Evolutionary conservation across 1,139 yeast species (phyloP).

Genomic region (Blastobotrys raffinosifermentans): DNA sequence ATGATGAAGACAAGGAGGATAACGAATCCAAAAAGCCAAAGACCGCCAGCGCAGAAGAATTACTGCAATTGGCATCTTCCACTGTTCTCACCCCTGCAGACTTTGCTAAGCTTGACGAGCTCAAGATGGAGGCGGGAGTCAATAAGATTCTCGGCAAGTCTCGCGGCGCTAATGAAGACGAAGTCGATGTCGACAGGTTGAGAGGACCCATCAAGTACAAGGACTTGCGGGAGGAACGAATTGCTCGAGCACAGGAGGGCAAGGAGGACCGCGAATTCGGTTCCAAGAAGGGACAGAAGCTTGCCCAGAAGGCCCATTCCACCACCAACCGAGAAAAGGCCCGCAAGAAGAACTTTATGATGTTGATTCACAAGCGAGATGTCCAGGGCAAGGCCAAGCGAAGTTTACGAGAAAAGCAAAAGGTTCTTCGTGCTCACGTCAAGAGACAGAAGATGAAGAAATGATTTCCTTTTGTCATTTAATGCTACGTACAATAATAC

Average conservation of each 20-base stretch:
- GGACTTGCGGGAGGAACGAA: constrained; percentile 81
- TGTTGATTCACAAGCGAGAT: constrained; percentile 93
- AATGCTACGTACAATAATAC: not conserved
- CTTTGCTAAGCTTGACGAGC: constrained; percentile 88
- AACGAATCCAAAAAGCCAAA: constrained; percentile 22
- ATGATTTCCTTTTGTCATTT: not conserved
- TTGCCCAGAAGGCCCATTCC: constrained; percentile 60
- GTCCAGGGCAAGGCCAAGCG: constrained; percentile 92
- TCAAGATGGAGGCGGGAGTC: constrained; percentile 76
- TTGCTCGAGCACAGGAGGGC: constrained; percentile 83
- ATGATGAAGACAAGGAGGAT: constrained; percentile 35
- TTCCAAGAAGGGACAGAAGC: constrained; percentile 74
- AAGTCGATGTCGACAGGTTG: constrained; percentile 70
- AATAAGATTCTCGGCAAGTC: constrained; percentile 61
- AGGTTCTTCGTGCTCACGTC: constrained; percentile 76
- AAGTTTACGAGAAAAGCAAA: constrained; percentile 87
- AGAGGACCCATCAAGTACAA: constrained; percentile 84
- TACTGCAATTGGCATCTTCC: constrained; percentile 46
- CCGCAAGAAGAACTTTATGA: constrained; percentile 95
- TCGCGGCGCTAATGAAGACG: constrained; percentile 62
- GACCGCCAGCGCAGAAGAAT: constrained; percentile 22
- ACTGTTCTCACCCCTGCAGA: constrained; percentile 94
- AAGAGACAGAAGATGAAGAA: constrained; percentile 78
- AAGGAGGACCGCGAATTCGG: constrained; percentile 92
- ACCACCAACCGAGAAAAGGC: constrained; percentile 96